Conservation (phyloP, 1,139 yeast genomes). For the Hyphopichia wangnamkhiaoensis region DNA sequence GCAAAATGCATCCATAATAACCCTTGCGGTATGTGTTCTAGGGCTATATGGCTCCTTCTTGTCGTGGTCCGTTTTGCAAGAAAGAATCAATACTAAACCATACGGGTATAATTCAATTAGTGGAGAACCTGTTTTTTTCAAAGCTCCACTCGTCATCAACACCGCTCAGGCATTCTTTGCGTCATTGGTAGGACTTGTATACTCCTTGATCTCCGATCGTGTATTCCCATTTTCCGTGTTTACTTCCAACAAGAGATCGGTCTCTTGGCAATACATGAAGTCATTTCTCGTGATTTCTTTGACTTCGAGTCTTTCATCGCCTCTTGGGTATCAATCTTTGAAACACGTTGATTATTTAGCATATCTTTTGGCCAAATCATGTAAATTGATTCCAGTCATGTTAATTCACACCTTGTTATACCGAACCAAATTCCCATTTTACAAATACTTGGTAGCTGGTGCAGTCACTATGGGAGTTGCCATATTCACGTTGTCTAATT, state of each 20-base stretch:
- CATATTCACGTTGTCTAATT: constrained; percentile 61
- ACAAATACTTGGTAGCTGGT: constrained; percentile 76
- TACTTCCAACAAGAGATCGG: constrained; percentile 23
- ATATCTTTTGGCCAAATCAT: constrained; percentile 83
- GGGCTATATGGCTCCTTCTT: constrained; percentile 86
- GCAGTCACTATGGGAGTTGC: constrained; percentile 81
- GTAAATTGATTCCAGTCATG: constrained; percentile 92
- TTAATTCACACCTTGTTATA: constrained; percentile 75
- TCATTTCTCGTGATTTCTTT: constrained; percentile 65
- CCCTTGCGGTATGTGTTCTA: constrained; percentile 54
- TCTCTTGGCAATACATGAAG: constrained; percentile 24
- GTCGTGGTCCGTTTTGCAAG: constrained; percentile 91
- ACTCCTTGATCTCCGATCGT: constrained; percentile 42
- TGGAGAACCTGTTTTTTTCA: constrained; percentile 55
- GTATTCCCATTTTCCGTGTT: constrained; percentile 31
- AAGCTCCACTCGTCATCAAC: constrained; percentile 76
- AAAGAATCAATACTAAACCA: constrained; percentile 76
- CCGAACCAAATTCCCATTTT: constrained; percentile 67
- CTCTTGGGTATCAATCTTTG: constrained; percentile 74
- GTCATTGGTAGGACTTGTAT: constrained; percentile 62
- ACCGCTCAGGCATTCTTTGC: constrained; percentile 75
- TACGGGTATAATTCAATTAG: constrained; percentile 48
- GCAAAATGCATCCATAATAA: constrained; percentile 9
- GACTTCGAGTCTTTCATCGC: constrained; percentile 80
- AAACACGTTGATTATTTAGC: constrained; percentile 85